phyloP scores from a whole-genome alignment of 345 rosid genomes.

The Linum trigynum region DNA sequence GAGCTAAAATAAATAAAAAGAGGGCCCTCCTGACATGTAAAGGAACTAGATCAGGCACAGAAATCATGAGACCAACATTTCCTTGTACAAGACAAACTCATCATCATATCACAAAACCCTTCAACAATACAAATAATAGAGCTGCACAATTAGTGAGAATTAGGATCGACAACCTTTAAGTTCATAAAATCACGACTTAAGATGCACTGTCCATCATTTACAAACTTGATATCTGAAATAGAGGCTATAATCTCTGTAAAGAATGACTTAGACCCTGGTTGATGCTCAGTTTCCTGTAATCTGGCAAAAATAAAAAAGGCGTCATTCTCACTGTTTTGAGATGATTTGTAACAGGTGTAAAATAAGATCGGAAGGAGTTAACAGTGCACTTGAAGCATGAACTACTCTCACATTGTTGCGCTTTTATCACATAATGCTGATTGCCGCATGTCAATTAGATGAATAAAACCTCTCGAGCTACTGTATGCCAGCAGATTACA shows the following conservation, averaged over 20 bases:
- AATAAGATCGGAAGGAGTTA: not conserved
- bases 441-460: conserved; percentile 56
- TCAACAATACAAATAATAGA: not conserved
- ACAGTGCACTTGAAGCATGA: conserved; percentile 8
- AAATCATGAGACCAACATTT: too few relatives aligned
- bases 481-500: conserved; percentile 63
- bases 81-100: too few relatives aligned
- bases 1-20: too few relatives aligned
- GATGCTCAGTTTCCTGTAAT: conserved; percentile 37
- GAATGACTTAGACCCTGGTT: conserved; percentile 40
- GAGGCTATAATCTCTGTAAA: conserved; percentile 51
- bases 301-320: conserved; percentile 28
- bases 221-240: conserved; percentile 52
- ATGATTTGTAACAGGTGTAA: not conserved
- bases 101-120: too few relatives aligned
- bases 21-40: too few relatives aligned
- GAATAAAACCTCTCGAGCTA: conserved; percentile 63
- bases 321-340: conserved; percentile 7
- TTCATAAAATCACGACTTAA: conserved; percentile 61
- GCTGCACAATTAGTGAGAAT: not conserved
- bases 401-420: conserved; percentile 38
- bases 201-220: conserved; percentile 43
- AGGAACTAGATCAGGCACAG: too few relatives aligned
- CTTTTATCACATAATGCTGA: conserved; percentile 52
- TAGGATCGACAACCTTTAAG: conserved; percentile 36